Base-by-base conservation (phyloP, 106 monocot species). In the Xerophyta viscosa region DNA sequence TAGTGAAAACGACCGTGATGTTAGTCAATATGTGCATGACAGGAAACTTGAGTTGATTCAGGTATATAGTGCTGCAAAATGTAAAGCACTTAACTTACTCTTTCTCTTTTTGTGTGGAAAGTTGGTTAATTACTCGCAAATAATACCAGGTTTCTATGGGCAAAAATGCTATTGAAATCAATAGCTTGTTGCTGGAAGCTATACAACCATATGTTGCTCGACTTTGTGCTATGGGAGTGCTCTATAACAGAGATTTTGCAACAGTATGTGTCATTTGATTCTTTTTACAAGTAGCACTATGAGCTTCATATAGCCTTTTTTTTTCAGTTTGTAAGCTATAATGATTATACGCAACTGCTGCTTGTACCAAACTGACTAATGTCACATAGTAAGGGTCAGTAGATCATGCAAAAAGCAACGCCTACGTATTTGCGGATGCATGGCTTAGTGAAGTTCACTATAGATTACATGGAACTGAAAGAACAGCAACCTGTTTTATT, bases 1-100 rank as follows among this genome's bases (percentile, higher is more conserved):
- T 27, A 72, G 77, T 67, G 96, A 98, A 82, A 69, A 29, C 71
- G 79, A 98, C 51, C 48, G 31, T 54, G 89, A 90, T 79, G 96
- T 90, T 48, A 90, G 65, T 52, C 67, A 56, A 39, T 89, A 90
- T 67, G 70, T 98, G 37, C 81, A 86, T 33, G 56, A 74, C 41
- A 73, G 96, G 43, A 71, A 67, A 60, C 62, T 77, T 62, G 96
- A 98, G 66, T 25, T 89, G 45, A 64, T 82, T 45, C 63, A 89
- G 96, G 96, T 90, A 77, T 24, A 19, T n/a, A 56, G 4, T 20
- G 36, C 15, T 24, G 45, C 31, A 28, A 11, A 33, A 33, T 33
- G 5, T 29, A 48, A 1, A 41, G 37, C 8, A 0, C 15, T 48
- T 10, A n/a, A n/a, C n/a, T n/a, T n/a, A n/a, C n/a, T 49, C 2